phyloP scores from a whole-genome alignment of 164 flowering plant species.

The Pachysandra terminalis region DNA sequence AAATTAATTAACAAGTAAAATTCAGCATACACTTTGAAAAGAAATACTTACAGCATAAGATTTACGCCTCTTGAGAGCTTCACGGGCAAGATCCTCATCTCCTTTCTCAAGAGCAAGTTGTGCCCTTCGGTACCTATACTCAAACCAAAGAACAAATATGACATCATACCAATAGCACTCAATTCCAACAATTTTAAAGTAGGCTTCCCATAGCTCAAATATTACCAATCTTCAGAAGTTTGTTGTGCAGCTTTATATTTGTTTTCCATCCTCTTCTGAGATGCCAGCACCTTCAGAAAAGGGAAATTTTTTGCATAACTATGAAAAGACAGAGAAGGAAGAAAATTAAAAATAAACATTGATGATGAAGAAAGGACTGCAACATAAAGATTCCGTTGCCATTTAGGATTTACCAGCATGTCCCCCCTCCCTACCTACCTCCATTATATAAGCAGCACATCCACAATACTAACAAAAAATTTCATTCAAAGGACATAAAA shows the following conservation, averaged over 20 bases:
- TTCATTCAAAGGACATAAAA: not conserved
- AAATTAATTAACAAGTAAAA: no score
- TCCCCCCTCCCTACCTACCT: not conserved
- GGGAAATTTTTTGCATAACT: conserved; percentile 6
- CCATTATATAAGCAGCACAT: not conserved
- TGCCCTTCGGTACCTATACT: conserved; percentile 68
- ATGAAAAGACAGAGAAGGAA: no score
- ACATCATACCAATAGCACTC: not conserved
- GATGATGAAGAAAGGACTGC: conserved; percentile 5
- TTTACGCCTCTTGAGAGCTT: conserved; percentile 85
- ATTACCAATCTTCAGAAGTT: conserved; percentile 91
- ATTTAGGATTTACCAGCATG: not conserved
- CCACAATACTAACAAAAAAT: no score
- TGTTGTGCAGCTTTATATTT: conserved; percentile 78
- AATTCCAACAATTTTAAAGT: not conserved
- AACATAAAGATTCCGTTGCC: not conserved
- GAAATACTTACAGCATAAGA: conserved; percentile 67
- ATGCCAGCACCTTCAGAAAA: conserved; percentile 69
- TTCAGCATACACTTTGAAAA: no score
- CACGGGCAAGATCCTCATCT: conserved; percentile 92
- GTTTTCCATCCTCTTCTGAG: conserved; percentile 87
- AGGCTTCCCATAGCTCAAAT: not conserved
- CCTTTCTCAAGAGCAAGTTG: conserved; percentile 88
- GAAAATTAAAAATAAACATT: no score
- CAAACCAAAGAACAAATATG: conserved; percentile 8